Conservation (phyloP, 2,329 filamentous ascomycete species). For the Pestalotiopsis sp. region DNA sequence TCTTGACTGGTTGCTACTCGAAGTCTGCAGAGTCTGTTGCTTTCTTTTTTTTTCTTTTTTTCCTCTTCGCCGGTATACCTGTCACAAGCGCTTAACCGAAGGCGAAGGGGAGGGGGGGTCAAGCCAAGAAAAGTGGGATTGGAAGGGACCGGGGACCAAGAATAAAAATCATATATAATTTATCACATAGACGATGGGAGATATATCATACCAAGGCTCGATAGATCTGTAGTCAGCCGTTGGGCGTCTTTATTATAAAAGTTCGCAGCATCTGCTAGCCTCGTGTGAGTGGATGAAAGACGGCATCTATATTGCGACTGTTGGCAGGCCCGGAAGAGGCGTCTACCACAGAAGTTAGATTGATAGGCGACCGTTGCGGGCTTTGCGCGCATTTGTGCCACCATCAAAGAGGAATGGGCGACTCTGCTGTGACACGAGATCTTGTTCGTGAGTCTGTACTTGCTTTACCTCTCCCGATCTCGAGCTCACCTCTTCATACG, state of each 20-base stretch:
- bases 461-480: not conserved
- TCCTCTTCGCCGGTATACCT: not conserved
- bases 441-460: not conserved
- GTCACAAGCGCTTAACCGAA: not conserved
- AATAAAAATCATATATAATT: not conserved
- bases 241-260: too few relatives aligned
- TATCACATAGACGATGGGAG: not conserved
- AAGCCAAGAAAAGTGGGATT: not conserved
- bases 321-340: too few relatives aligned
- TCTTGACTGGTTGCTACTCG: not conserved
- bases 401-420: not conserved
- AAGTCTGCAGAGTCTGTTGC: not conserved
- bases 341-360: not conserved
- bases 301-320: too few relatives aligned
- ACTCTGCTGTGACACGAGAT: not conserved
- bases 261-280: too few relatives aligned
- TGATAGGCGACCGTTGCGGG: not conserved
- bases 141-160: not conserved
- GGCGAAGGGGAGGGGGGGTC: not conserved
- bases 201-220: too few relatives aligned
- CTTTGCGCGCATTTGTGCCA: not conserved
- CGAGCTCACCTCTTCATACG: not conserved
- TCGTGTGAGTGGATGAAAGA: too few relatives aligned
- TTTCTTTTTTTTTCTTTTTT: not conserved
- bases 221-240: too few relatives aligned